These are phyloP conservation scores for Paulownia fortunei DNA, from an alignment of 257 asterid genomes.

Conservation along the genomic window DNA sequence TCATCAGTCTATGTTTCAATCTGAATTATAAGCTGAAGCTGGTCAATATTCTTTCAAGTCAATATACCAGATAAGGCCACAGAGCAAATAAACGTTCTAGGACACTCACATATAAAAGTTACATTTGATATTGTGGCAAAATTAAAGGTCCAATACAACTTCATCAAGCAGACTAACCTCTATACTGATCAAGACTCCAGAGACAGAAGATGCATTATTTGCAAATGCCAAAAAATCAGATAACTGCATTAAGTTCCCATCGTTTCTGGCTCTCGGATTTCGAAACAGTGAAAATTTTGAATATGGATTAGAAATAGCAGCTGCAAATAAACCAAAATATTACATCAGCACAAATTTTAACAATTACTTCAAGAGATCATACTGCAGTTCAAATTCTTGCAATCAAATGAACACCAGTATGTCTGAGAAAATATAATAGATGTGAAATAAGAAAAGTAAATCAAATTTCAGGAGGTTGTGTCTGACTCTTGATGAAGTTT, in stretches of 20 bases:
- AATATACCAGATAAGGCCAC: neutral
- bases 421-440: slow-evolving; percentile 18
- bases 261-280: slow-evolving; percentile 51
- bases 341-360: slow-evolving; percentile 4
- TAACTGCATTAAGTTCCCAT: slow-evolving; percentile 53
- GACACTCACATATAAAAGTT: neutral
- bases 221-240: slow-evolving; percentile 70
- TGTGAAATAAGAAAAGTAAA: slow-evolving; percentile 5
- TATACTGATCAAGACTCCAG: slow-evolving; percentile 70
- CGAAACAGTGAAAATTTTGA: slow-evolving; percentile 36
- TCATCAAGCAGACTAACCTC: slow-evolving; percentile 57
- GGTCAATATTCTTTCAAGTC: neutral
- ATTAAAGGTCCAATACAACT: slow-evolving; percentile 17
- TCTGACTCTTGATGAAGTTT: neutral
- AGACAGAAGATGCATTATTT: slow-evolving; percentile 59
- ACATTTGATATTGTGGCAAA: neutral
- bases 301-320: slow-evolving; percentile 58
- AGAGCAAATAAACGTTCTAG: neutral
- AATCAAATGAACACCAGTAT: slow-evolving; percentile 2
- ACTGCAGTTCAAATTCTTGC: slow-evolving; percentile 9
- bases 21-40: neutral
- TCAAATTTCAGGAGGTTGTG: neutral
- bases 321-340: slow-evolving; percentile 52
- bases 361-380: slow-evolving; percentile 18
- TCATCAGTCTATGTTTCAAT: neutral